Percentiles rank a stretch among this genome's conserved stretches.
Evolutionary conservation across 495 filamentous ascomycete species (phyloP).

Genomic region (Penicillium salamii): DNA sequence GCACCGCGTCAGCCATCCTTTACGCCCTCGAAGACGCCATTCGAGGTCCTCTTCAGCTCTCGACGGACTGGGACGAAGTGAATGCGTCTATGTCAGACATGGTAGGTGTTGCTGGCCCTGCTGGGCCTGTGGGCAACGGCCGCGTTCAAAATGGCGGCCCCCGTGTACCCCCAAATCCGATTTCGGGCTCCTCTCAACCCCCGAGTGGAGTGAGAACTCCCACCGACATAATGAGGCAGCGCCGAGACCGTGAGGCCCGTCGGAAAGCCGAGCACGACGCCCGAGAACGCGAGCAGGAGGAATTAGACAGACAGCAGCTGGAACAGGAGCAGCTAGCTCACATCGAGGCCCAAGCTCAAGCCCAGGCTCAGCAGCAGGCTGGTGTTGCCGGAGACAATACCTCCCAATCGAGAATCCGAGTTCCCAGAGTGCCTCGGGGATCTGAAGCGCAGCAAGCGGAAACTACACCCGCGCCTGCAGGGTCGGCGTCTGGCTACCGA

Average conservation of each 20-base stretch:
- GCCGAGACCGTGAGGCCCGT: conserved; percentile 63
- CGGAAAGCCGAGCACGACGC: conserved; percentile 58
- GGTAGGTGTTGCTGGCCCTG: conserved; percentile 49
- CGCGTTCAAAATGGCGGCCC: conserved; percentile 49
- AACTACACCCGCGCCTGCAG: conserved; percentile 9
- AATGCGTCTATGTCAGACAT: conserved; percentile 94
- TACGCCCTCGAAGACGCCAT: conserved; percentile 90
- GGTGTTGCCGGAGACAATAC: conserved; percentile 54
- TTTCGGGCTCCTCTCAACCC: conserved; percentile 42
- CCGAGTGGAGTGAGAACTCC: conserved; percentile 53
- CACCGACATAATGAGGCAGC: conserved; percentile 73
- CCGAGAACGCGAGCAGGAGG: conserved; percentile 47
- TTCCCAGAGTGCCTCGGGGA: conserved; percentile 23
- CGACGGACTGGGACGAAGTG: conserved; percentile 80
- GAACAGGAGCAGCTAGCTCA: conserved; percentile 48
- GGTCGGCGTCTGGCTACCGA: conserved; percentile 10
- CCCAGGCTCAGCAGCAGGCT: conserved; percentile 45
- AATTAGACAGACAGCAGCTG: conserved; percentile 51
- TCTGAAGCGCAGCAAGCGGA: conserved; percentile 26
- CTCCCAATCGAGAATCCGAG: conserved; percentile 39
- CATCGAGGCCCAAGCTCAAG: conserved; percentile 16
- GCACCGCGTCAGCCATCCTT: conserved; percentile 76
- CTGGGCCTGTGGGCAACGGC: conserved; percentile 37
- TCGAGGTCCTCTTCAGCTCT: conserved; percentile 78
- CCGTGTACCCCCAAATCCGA: conserved; percentile 44